Evolutionary conservation across 306 rosid genomes (phyloP), one percentile per base, ranked within the genome.

Genomic region (Dalbergia cultrata): DNA sequence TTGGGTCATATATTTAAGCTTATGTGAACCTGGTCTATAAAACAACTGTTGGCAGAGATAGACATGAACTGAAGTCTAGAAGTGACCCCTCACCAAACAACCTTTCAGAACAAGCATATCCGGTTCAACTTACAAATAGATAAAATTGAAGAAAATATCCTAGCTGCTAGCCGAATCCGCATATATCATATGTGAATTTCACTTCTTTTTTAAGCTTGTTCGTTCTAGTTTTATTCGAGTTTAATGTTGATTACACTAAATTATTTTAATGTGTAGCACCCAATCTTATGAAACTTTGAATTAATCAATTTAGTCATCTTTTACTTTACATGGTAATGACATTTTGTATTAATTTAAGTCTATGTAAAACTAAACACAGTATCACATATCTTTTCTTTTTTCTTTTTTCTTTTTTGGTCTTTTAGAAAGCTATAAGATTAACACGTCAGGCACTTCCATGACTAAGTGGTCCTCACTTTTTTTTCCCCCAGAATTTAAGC

Each of bases 11-110:
- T 19, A 14, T 9, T 13, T 16, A 59, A 59, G 71, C 77, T 60
- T 26, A 22, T 45, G 45, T 3, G 17, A 78, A 47, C 17, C 16
- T 17, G 8, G 17, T 52, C 17, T n/a, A 45, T 5, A 33, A 62
- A 69, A 18, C 63, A 69, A 18, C 43, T 70, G 77, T 70, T n/a
- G 26, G 14, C 12, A 70, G 5, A 70, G 56, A 79, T 79, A 60
- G 39, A 60, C 43, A 60, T 60, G 63, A 18, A 33, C 62, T 45
- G 5, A 54, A 44, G 49, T 26, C n/a, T 8, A 75, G 7, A 75
- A n/a, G 4, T 60, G 70, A 61, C 44, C 47, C 60, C 47, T 75
- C 60, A 44, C 70, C 59, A 60, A 60, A 44, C 22, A 41, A 13
- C 37, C 18, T 18, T 71, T 72, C 6, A 37, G 68, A 33, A 5